Percentiles rank a stretch among this genome's conserved stretches.
phyloP scores from a whole-genome alignment of 2,329 filamentous ascomycete species.

The Penicillium decumbens region DNA sequence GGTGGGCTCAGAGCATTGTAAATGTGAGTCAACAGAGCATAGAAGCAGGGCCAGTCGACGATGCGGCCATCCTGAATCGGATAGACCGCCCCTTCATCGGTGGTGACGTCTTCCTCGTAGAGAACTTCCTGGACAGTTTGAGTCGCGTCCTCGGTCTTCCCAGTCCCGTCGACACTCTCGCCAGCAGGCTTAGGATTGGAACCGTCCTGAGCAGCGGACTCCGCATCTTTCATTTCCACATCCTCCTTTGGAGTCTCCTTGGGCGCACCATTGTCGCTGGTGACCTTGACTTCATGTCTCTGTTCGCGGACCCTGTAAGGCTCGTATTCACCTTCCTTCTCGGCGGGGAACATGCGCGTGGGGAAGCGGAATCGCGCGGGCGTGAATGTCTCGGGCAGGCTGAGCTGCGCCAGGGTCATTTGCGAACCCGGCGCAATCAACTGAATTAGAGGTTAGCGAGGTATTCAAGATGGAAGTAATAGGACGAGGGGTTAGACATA shows the following conservation, averaged over 20 bases:
- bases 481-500: slow-evolving; percentile 25
- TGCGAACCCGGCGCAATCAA: slow-evolving; percentile 66
- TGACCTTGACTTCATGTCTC: slow-evolving; percentile 26
- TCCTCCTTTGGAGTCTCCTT: slow-evolving; percentile 39
- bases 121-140: slow-evolving; percentile 49
- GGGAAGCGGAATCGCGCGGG: slow-evolving; percentile 80
- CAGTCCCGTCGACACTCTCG: slow-evolving; percentile 21
- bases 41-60: slow-evolving; percentile 85
- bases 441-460: slow-evolving; percentile 24
- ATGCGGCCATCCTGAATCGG: slow-evolving; percentile 78
- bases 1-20: slow-evolving; percentile 84
- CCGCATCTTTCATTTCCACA: slow-evolving; percentile 45
- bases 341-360: slow-evolving; percentile 84
- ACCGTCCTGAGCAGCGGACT: slow-evolving; percentile 20
- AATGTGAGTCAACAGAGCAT: slow-evolving; percentile 87
- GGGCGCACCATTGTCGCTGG: slow-evolving; percentile 28
- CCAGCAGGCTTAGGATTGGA: slow-evolving; percentile 23
- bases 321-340: slow-evolving; percentile 73
- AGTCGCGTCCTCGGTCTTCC: slow-evolving; percentile 26
- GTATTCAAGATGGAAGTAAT: background rate
- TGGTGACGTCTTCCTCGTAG: slow-evolving; percentile 84
- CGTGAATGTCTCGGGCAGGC: slow-evolving; percentile 83
- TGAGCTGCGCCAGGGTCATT: slow-evolving; percentile 85
- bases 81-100: slow-evolving; percentile 83
- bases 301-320: slow-evolving; percentile 70